A percentile compares a stretch with the other conserved stretches of the same genome.
Evolutionary conservation across 441 rosid genomes (phyloP).

Genomic region (Jatropha podagrica): DNA sequence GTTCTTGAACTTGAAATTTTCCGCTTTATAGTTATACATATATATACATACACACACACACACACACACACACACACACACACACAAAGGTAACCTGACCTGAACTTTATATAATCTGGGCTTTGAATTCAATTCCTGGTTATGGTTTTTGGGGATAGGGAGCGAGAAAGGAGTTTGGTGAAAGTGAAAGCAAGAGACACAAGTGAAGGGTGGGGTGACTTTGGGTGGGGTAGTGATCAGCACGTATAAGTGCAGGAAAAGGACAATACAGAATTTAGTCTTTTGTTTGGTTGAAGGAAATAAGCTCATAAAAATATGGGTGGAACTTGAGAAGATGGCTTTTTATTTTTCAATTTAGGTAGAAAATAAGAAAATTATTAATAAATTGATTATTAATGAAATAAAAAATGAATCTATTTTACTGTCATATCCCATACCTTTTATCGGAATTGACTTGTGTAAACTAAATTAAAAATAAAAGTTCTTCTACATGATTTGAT

Average conservation of each 20-base stretch:
- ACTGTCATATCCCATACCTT: too few relatives aligned
- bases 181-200: not conserved
- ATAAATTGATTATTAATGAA: too few relatives aligned
- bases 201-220: constrained; percentile 9
- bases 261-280: constrained; percentile 30
- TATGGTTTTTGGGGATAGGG: not conserved
- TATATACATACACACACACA: not conserved
- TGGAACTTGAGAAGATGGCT: too few relatives aligned
- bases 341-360: too few relatives aligned
- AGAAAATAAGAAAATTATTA: too few relatives aligned
- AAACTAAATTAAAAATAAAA: too few relatives aligned
- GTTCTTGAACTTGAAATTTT: not conserved
- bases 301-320: too few relatives aligned
- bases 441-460: too few relatives aligned
- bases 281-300: not conserved
- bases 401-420: too few relatives aligned
- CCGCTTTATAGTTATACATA: not conserved
- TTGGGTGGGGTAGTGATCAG: constrained; percentile 25
- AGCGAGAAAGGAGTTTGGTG: not conserved
- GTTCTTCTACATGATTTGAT: too few relatives aligned
- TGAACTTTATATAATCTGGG: not conserved
- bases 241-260: constrained; percentile 28
- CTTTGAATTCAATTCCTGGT: not conserved
- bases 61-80: too few relatives aligned
- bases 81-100: not conserved